Evolutionary conservation across 495 filamentous ascomycete species (phyloP), one percentile per base, ranked within the genome.

Genomic region (Glutinoglossum americanum): DNA sequence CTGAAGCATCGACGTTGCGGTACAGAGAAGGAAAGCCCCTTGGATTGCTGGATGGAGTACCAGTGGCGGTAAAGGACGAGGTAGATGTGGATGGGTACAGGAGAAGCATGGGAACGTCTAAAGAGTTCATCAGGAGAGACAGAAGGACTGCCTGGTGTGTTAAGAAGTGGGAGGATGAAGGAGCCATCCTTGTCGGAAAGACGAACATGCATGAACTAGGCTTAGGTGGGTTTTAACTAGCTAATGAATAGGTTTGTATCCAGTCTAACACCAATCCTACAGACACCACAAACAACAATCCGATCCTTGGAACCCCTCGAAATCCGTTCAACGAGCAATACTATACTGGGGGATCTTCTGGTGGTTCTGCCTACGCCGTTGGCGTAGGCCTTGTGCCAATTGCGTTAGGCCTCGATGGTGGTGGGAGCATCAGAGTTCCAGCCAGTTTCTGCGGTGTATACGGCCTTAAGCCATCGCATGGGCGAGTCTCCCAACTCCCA

Each of bases 141-240:
- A 73, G 73, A 51, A 71, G 71, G 4, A 85, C 81, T 1, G 75
- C 74, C 9, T 94, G 86, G 85, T 87, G 84, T 60, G 78, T 89
- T 25, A 73, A 72, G 65, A 79, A 85, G 69, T 77, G 84, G 70
- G 73, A 82, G 62, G 83, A 92, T 49, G 81, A 79, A 0, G 90
- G 90, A 1, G 89, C 81, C 11, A 76, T 96, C 44, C 73, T 94
- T 21, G 66, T 95, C 55, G 90, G 88, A 13, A 94, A 93, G 69
- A 76, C 80, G 28, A 89, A 80, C 44, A 94, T 96, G 90, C 89
- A 96, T 68, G 89, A 97, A 70, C 67, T 93, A 7, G 90, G 90
- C 3, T 69, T 84, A 32, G 80, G 79, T 80, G 64, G 63, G 72
- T 68, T 17, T 19, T 39, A 3, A 23, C 13, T 28, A 23, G 5